A percentile compares a stretch with the other conserved stretches of the same genome.
phyloP scores from a whole-genome alignment of 192 early-diverging fungal species.

The Entomortierella beljakovae region DNA sequence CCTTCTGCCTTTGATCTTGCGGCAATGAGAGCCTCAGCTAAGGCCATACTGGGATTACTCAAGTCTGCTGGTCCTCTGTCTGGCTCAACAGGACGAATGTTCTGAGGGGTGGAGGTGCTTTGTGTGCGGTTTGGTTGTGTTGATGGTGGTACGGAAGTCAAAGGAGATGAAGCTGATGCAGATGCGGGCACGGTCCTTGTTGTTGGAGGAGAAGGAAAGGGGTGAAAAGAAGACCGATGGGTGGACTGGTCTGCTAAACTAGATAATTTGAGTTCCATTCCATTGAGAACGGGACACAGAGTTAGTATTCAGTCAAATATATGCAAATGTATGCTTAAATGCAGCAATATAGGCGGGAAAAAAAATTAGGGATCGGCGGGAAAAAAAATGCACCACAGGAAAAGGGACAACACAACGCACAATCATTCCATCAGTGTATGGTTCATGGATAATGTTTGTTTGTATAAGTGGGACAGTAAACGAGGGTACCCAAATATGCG shows the following conservation, averaged over 20 bases:
- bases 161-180: conserved; percentile 2
- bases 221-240: conserved; percentile 34
- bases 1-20: conserved; percentile 40
- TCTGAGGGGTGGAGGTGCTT: conserved; percentile 10
- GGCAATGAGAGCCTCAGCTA: conserved; percentile 43
- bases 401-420: conserved; percentile 5
- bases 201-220: conserved; percentile 44
- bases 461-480: conserved; percentile 13
- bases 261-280: conserved; percentile 12
- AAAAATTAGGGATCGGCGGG: conserved; percentile 40
- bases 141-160: conserved; percentile 6
- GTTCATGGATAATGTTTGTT: not conserved
- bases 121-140: conserved; percentile 14
- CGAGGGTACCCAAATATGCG: conserved; percentile 17
- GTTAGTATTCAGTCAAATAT: conserved; percentile 1
- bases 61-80: conserved; percentile 51
- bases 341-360: conserved; percentile 21
- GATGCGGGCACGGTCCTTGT: conserved; percentile 15
- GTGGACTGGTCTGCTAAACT: conserved; percentile 2
- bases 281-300: conserved; percentile 6
- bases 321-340: not conserved
- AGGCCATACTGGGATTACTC: conserved; percentile 47
- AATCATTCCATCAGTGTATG: not conserved
- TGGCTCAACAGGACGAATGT: conserved; percentile 21
- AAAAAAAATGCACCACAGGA: conserved; percentile 17